Evolutionary conservation across 345 rosid species (phyloP), one percentile per base, ranked within the genome.

Genomic region (Odontarrhena argentea): DNA sequence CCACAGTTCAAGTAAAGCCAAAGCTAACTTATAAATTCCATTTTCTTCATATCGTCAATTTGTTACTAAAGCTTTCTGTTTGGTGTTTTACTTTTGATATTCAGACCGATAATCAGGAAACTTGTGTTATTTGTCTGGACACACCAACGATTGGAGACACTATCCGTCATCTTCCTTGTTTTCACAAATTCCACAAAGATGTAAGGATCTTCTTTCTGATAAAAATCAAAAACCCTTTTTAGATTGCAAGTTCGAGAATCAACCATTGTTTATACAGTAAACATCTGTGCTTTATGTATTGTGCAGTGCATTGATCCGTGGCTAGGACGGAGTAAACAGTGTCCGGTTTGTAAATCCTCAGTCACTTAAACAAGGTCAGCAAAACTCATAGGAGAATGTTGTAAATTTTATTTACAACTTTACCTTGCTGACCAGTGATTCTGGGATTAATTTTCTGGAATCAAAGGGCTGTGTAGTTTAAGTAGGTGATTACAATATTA

Each of bases 221-320:
- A 18, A 15, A 35, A 55, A 50, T 40, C 13, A 9, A 14, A 43
- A 48, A 57, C 28, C 7, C 6, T 45, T 42, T 3, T 32, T 6
- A 52, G 25, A 34, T 34, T 2, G n/a, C 2, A 41, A 38, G 3
- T 50, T 50, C 3, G 8, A 40, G 32, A 49, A 50, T 3, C 7
- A 46, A 26, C 25, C 9, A 13, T 43, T 70, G 54, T 14, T 50
- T 25, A 11, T 50, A 6, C 11, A 35, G 26, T 50, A 5, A 24
- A 26, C 6, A 25, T n/a, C n/a, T 55, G 34, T 51, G 52, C 22
- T 37, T 55, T 38, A 30, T 50, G 34, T 34, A 3, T 18, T 53
- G 28, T 76, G 81, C 86, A 94, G 99, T 94, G 99, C 66, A 94
- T 94, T 68, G 96, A 91, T 86, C 95, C 85, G 18, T 94, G 97